Evolutionary conservation across 768 basidiomycete genomes (phyloP).

Genomic region (Lentinula boryana): DNA sequence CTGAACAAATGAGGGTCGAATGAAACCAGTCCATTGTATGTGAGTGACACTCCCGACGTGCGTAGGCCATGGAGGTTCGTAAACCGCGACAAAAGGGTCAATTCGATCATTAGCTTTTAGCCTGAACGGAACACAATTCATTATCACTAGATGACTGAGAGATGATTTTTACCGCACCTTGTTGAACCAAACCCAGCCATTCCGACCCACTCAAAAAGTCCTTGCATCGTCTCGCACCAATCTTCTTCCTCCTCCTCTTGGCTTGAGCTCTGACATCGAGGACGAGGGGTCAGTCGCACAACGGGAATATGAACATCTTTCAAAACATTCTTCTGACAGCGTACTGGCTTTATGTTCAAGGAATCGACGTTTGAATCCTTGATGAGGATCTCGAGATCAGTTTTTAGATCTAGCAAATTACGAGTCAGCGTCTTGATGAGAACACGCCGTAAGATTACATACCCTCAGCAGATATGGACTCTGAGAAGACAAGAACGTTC

Average conservation of each 20-base stretch:
- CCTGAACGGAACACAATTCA: slow-evolving; percentile 24
- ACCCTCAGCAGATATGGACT: not conserved
- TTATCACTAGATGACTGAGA: not conserved
- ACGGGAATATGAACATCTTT: slow-evolving; percentile 37
- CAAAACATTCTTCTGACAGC: slow-evolving; percentile 17
- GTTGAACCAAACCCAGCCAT: slow-evolving; percentile 64
- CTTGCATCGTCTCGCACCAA: slow-evolving; percentile 37
- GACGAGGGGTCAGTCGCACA: slow-evolving; percentile 21
- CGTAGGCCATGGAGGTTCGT: slow-evolving; percentile 45
- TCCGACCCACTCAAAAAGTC: slow-evolving; percentile 69
- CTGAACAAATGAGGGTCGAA: slow-evolving; percentile 48
- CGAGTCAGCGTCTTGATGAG: not conserved
- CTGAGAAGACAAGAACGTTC: slow-evolving; percentile 36
- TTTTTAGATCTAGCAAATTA: slow-evolving; percentile 2
- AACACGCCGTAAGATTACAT: not conserved
- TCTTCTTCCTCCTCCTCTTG: slow-evolving; percentile 36
- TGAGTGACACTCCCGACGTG: slow-evolving; percentile 42
- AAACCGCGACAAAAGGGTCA: slow-evolving; percentile 66
- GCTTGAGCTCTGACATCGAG: slow-evolving; percentile 5
- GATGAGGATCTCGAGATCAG: not conserved
- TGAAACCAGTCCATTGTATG: slow-evolving; percentile 56
- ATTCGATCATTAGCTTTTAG: slow-evolving; percentile 56
- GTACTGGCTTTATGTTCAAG: slow-evolving; percentile 13
- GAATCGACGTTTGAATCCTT: slow-evolving; percentile 6
- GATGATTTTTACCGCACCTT: slow-evolving; percentile 30